Percentiles rank a stretch among this genome's conserved stretches.
These are phyloP conservation scores for Mortierella sp. DNA, from an alignment of 371 early-diverging fungal species.

Conservation along the genomic window DNA sequence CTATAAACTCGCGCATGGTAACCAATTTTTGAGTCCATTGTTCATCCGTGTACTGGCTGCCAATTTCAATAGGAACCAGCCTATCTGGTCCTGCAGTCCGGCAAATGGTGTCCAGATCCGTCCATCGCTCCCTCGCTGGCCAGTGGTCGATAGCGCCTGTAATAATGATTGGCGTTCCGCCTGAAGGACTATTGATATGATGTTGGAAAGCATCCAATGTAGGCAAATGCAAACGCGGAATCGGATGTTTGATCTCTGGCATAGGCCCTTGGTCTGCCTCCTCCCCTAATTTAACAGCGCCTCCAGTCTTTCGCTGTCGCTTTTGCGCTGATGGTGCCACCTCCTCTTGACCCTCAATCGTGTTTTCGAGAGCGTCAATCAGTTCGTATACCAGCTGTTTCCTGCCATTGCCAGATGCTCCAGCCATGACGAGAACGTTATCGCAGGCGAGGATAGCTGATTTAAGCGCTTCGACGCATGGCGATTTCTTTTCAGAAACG, in stretches of 20 bases:
- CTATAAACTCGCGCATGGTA: slow-evolving; percentile 80
- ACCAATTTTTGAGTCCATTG: slow-evolving; percentile 87
- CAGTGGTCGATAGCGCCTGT: slow-evolving; percentile 72
- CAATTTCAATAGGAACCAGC: slow-evolving; percentile 91
- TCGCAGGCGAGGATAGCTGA: slow-evolving; percentile 62
- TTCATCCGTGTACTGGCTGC: slow-evolving; percentile 79
- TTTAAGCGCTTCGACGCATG: slow-evolving; percentile 2
- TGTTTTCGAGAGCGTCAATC: slow-evolving; percentile 56
- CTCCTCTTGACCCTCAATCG: slow-evolving; percentile 20
- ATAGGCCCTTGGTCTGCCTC: slow-evolving; percentile 4
- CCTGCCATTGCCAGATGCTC: slow-evolving; percentile 63
- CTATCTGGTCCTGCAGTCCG: slow-evolving; percentile 76
- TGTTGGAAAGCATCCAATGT: slow-evolving; percentile 50
- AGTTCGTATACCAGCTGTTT: slow-evolving; percentile 51
- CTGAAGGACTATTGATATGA: slow-evolving; percentile 29
- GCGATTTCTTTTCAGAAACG: not conserved
- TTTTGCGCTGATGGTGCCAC: slow-evolving; percentile 21
- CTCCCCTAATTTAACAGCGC: slow-evolving; percentile 34
- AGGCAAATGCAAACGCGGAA: slow-evolving; percentile 42
- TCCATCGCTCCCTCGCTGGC: slow-evolving; percentile 82
- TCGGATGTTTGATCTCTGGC: slow-evolving; percentile 30
- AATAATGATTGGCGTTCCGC: slow-evolving; percentile 62
- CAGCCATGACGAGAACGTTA: slow-evolving; percentile 65
- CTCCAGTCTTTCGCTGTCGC: slow-evolving; percentile 31
- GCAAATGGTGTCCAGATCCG: slow-evolving; percentile 69